A percentile compares a stretch with the other conserved stretches of the same genome.
phyloP scores from a whole-genome alignment of 2,329 filamentous ascomycete species.

The Cladorrhinum sp. region DNA sequence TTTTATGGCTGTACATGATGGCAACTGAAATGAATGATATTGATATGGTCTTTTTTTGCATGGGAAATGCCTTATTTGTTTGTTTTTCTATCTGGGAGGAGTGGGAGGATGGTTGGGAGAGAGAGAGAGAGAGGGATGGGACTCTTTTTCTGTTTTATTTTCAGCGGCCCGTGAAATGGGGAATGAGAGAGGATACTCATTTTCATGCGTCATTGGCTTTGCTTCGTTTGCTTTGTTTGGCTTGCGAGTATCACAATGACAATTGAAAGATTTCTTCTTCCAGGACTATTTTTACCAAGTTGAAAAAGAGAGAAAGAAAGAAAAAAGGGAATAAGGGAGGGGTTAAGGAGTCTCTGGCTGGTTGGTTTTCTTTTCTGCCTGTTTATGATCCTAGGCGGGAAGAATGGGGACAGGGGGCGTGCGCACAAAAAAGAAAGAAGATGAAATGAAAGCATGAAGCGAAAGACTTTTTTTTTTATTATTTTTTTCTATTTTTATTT shows the following conservation, averaged over 20 bases:
- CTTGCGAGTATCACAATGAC: neutral
- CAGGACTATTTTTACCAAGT: neutral
- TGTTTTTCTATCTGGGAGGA: neutral
- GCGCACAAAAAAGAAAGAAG: neutral
- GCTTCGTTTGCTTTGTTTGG: neutral
- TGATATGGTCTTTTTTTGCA: constrained; percentile 26
- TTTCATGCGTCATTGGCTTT: constrained; percentile 9
- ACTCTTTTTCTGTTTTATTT: neutral
- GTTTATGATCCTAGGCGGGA: constrained; percentile 24
- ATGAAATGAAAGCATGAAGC: neutral
- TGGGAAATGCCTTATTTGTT: neutral
- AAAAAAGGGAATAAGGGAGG: constrained; percentile 1
- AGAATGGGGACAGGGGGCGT: neutral
- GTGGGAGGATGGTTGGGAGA: neutral
- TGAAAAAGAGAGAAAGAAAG: neutral
- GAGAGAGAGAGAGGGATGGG: no score
- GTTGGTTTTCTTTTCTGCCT: constrained; percentile 14
- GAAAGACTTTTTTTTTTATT: neutral
- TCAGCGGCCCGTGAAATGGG: neutral
- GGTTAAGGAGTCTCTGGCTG: constrained; percentile 10
- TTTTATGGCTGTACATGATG: constrained; percentile 53
- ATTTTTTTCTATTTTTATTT: neutral
- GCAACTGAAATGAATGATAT: constrained; percentile 44
- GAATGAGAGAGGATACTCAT: neutral
- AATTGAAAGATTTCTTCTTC: neutral